phyloP scores from a whole-genome alignment of 768 basidiomycete genomes.

The Strobilomyces confusus region DNA sequence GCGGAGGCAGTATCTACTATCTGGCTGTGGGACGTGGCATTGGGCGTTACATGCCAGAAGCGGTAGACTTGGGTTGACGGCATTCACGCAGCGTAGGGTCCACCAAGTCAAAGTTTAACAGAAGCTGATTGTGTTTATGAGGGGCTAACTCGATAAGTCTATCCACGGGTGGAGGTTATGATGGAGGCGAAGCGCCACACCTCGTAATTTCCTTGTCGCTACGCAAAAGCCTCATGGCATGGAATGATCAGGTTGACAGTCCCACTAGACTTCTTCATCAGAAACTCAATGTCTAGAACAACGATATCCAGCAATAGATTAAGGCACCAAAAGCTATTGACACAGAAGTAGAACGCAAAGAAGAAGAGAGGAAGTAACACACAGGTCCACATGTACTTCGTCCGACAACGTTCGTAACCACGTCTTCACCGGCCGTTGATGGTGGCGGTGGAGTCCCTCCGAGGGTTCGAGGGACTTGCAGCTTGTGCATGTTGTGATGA shows the following conservation, averaged over 20 bases:
- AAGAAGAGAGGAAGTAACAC: conserved; percentile 1
- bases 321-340: conserved; percentile 13
- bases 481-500: conserved; percentile 32
- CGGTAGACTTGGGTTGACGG: not conserved
- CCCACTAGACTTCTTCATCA: conserved; percentile 5
- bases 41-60: not conserved
- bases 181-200: not conserved
- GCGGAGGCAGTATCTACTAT: not conserved
- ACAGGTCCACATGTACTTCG: conserved; percentile 12
- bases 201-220: not conserved
- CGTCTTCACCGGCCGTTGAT: conserved; percentile 54
- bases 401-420: conserved; percentile 8
- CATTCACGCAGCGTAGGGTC: not conserved
- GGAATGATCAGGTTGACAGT: not conserved
- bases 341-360: conserved; percentile 5
- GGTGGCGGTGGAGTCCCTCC: conserved; percentile 68
- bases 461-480: conserved; percentile 37
- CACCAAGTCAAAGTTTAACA: not conserved
- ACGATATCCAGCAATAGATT: conserved; percentile 23
- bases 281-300: conserved; percentile 6
- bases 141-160: not conserved
- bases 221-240: conserved; percentile 8
- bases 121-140: conserved; percentile 11
- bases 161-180: conserved; percentile 5
- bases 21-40: not conserved